Conservation (phyloP, 2,329 filamentous ascomycete genomes). For the Colletotrichum sidae region DNA sequence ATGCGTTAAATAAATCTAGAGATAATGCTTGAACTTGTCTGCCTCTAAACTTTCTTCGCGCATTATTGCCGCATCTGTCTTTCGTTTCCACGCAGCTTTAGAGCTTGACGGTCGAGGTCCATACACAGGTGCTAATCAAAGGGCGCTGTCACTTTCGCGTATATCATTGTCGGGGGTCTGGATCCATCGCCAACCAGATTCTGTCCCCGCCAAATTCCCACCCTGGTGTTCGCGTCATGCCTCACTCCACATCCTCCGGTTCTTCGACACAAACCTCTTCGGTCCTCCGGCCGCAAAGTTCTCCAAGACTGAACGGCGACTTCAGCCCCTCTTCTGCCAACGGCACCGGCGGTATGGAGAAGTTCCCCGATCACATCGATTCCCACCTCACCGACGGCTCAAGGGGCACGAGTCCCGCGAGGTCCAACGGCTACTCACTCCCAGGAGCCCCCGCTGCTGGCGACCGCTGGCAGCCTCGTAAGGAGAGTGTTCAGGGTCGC, state of each 20-base stretch:
- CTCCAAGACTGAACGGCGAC: slow-evolving; percentile 40
- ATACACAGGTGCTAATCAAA: background rate
- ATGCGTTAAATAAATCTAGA: slow-evolving; percentile 12
- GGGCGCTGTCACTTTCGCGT: background rate
- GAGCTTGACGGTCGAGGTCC: slow-evolving; percentile 2
- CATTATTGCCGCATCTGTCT: slow-evolving; percentile 33
- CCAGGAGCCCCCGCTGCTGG: slow-evolving; percentile 45
- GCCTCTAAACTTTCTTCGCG: slow-evolving; percentile 31
- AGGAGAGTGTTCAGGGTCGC: slow-evolving; percentile 63
- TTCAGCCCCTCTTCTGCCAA: slow-evolving; percentile 31
- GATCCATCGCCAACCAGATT: slow-evolving; percentile 19
- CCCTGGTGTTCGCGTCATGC: slow-evolving; percentile 45
- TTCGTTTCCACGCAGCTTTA: slow-evolving; percentile 22
- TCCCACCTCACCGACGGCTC: slow-evolving; percentile 41
- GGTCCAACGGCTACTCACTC: slow-evolving; percentile 43
- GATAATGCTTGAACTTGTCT: slow-evolving; percentile 29
- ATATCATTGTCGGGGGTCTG: slow-evolving; percentile 16
- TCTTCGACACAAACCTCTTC: slow-evolving; percentile 49
- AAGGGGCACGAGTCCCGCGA: slow-evolving; percentile 40
- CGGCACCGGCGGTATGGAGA: slow-evolving; percentile 56
- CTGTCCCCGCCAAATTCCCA: slow-evolving; percentile 34
- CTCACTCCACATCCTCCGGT: slow-evolving; percentile 51
- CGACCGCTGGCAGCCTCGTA: slow-evolving; percentile 73
- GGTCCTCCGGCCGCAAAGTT: slow-evolving; percentile 44
- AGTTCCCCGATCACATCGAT: slow-evolving; percentile 68